Evolutionary conservation across 2,329 filamentous ascomycete genomes (phyloP).

Genomic region (Aspergillus sp.): DNA sequence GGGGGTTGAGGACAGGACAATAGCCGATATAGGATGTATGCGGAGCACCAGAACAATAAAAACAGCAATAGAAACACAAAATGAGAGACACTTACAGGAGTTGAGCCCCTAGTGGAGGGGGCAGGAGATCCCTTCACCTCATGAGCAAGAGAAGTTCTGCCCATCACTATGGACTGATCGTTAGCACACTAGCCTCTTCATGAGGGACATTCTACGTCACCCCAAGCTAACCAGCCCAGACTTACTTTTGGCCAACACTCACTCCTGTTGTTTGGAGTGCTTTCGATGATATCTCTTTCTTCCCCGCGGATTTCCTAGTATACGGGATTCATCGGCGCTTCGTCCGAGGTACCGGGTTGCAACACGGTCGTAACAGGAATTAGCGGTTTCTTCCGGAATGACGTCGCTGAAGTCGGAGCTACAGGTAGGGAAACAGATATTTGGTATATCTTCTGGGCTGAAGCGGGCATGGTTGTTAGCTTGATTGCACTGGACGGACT

Average conservation of each 20-base stretch:
- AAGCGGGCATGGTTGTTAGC: neutral
- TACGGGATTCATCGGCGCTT: neutral
- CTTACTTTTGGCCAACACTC: neutral
- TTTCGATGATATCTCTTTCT: neutral
- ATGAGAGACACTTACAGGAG: slow-evolving; percentile 10
- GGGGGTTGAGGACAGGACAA: neutral
- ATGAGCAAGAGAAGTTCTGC: slow-evolving; percentile 17
- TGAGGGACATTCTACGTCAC: neutral
- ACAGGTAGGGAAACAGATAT: neutral
- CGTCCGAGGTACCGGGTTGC: neutral
- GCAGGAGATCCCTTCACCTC: slow-evolving; percentile 14
- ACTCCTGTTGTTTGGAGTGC: neutral
- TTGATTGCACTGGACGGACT: neutral
- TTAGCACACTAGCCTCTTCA: neutral
- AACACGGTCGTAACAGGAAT: no score
- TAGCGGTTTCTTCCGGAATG: no score
- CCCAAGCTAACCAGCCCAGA: neutral
- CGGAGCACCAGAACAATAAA: no score
- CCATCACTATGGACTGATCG: slow-evolving; percentile 17
- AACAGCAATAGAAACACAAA: no score
- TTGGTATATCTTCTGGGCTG: neutral
- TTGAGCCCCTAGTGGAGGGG: slow-evolving; percentile 12
- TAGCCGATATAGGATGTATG: neutral
- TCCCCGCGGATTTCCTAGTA: neutral
- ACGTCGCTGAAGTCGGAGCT: neutral